Evolutionary conservation across 495 filamentous ascomycete species (phyloP).

Genomic region (Trichocladium uniseriatum): DNA sequence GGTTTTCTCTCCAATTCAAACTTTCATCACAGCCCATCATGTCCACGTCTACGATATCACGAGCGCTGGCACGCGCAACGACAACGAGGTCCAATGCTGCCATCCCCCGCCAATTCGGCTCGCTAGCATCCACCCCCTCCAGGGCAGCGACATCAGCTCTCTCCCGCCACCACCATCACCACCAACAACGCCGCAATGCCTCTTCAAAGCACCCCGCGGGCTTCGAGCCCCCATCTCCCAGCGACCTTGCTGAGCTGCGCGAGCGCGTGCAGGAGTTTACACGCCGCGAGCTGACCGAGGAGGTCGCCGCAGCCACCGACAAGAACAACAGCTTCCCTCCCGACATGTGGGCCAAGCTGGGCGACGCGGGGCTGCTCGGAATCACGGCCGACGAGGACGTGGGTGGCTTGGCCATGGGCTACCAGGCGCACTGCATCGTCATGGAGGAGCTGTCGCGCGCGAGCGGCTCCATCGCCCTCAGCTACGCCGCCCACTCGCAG

Average conservation of each 20-base stretch:
- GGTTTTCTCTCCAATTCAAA: neutral
- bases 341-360: conserved; percentile 90
- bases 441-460: conserved; percentile 74
- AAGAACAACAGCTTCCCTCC: conserved; percentile 77
- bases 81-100: neutral
- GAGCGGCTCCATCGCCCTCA: conserved; percentile 75
- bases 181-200: conserved; percentile 21
- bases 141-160: conserved; percentile 4
- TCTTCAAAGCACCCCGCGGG: conserved; percentile 70
- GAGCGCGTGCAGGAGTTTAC: conserved; percentile 91
- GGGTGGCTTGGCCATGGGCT: conserved; percentile 84
- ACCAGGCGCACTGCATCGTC: conserved; percentile 93
- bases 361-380: conserved; percentile 83
- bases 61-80: conserved; percentile 26
- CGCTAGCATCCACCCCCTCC: conserved; percentile 11
- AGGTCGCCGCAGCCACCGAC: conserved; percentile 75
- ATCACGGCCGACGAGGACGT: conserved; percentile 92
- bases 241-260: conserved; percentile 74
- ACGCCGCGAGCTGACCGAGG: conserved; percentile 72
- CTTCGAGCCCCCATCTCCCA: conserved; percentile 64
- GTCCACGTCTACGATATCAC: conserved; percentile 23
- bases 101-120: conserved; percentile 1
- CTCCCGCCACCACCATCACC: neutral
- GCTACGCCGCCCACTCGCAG: conserved; percentile 93
- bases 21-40: conserved; percentile 8